phyloP scores from a whole-genome alignment of 2,329 filamentous ascomycete genomes.

The Talaromyces amestolkiae region DNA sequence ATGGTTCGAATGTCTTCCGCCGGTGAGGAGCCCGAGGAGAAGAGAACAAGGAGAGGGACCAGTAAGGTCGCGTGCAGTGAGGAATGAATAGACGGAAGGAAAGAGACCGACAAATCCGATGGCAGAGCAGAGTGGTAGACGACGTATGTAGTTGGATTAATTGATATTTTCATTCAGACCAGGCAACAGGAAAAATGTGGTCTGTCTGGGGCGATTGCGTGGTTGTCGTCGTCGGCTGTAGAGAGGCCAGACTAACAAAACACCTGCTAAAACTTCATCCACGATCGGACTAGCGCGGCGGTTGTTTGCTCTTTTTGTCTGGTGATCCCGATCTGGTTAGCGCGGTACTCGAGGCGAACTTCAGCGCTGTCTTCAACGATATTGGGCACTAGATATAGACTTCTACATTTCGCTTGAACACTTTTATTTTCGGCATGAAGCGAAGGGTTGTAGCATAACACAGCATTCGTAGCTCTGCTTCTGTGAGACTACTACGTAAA shows the following conservation, averaged over 20 bases:
- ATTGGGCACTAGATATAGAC: neutral
- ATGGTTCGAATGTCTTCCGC: neutral
- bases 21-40: slow-evolving; percentile 3
- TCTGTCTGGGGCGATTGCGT: slow-evolving; percentile 10
- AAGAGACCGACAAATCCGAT: neutral
- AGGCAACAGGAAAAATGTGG: slow-evolving; percentile 10
- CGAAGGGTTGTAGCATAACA: neutral
- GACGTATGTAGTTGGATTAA: neutral
- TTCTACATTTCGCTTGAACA: neutral
- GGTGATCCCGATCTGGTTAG: neutral
- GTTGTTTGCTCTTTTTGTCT: slow-evolving; percentile 14
- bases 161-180: neutral
- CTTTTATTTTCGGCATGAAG: too few species aligned
- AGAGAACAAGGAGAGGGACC: slow-evolving; percentile 5
- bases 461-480: neutral
- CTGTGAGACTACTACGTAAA: neutral
- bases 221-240: neutral
- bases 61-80: neutral
- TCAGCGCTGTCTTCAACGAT: neutral
- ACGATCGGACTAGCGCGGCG: slow-evolving; percentile 15
- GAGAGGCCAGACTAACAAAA: slow-evolving; percentile 2
- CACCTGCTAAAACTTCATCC: slow-evolving; percentile 1
- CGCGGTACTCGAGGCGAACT: neutral
- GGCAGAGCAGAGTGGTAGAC: neutral
- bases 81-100: neutral